Conservation (phyloP, 305 asterid genomes). For the Rubia peregrina region DNA sequence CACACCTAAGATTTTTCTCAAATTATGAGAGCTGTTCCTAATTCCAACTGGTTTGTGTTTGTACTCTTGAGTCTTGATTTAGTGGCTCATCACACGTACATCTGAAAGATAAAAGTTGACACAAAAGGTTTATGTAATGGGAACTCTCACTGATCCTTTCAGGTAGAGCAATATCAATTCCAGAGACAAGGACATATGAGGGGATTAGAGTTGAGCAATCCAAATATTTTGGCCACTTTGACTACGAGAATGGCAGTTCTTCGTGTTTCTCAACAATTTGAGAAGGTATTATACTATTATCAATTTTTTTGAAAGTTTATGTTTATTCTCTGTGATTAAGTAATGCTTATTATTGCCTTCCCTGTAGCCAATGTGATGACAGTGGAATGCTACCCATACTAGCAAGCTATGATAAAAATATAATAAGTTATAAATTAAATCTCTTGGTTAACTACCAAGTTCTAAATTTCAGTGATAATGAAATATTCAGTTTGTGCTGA, state of each 20-base stretch:
- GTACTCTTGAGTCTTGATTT: slow-evolving; percentile 9
- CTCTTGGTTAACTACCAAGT: not conserved
- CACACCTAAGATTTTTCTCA: not conserved
- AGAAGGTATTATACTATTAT: slow-evolving; percentile 38
- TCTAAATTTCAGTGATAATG: not conserved
- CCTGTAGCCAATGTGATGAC: slow-evolving; percentile 14
- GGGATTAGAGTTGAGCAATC: slow-evolving; percentile 43
- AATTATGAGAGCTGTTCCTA: not conserved
- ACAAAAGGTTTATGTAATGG: slow-evolving; percentile 57
- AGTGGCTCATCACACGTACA: slow-evolving; percentile 18
- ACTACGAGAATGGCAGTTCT: slow-evolving; percentile 78
- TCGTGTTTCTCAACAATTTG: slow-evolving; percentile 38
- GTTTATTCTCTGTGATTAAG: not conserved
- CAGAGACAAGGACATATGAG: slow-evolving; percentile 40
- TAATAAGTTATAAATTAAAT: not conserved
- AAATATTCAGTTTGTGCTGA: not conserved
- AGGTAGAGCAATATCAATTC: slow-evolving; percentile 67
- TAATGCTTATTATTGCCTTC: not conserved
- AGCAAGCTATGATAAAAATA: not conserved
- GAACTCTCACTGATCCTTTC: slow-evolving; percentile 71
- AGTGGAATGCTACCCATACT: not conserved
- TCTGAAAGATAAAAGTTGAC: slow-evolving; percentile 37
- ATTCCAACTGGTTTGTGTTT: not conserved
- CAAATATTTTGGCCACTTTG: slow-evolving; percentile 55
- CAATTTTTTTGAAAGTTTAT: not conserved